Evolutionary conservation across 495 filamentous ascomycete genomes (phyloP), one percentile per base, ranked within the genome.

Genomic region (Clavariopsis aquatica): DNA sequence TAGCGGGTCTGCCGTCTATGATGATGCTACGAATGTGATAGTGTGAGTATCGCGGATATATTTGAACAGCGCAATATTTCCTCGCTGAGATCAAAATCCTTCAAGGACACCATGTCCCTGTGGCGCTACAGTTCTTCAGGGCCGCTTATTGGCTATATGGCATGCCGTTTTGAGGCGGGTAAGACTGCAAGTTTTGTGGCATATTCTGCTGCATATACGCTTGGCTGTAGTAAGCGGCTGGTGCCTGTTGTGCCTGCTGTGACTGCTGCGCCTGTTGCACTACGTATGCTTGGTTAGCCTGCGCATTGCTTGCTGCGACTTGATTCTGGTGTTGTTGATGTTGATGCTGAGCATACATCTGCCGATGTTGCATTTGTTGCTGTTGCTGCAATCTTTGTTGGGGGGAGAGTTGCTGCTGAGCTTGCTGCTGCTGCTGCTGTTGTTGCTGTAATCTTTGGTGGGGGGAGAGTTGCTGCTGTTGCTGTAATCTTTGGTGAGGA

Each of bases 191-290:
- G 15, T 43, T 43, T n/a, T 43, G 38, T 17, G 12, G 38, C 13
- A 43, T 43, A 43, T 43, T 43, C 38, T 43, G 38, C 38, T 43
- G 38, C 38, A 43, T 43, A 17, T 43, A 43, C 13, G 38, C 38
- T 43, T 43, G 38, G 15, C 38, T 17, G 15, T 43, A 43, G 38
- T 43, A 43, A 17, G 8, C 38, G 6, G 38, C 38, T n/a, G 38
- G 38, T n/a, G 4, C 9, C 13, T 43, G 38, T 17, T 43, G 38
- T n/a, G 38, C 2, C 31, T 36, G 31, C 13, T 36, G 31, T n/a
- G n/a, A n/a, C n/a, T n/a, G n/a, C n/a, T n/a, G n/a, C 31, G 31
- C 6, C 31, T 36, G 31, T 36, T 36, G 31, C 6, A 13, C 31
- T 43, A 17, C 38, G 13, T 43, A 43, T n/a, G 38, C 38, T 43